Evolutionary conservation across 2,329 filamentous ascomycete species (phyloP).

Genomic region (Exophiala mesophila): DNA sequence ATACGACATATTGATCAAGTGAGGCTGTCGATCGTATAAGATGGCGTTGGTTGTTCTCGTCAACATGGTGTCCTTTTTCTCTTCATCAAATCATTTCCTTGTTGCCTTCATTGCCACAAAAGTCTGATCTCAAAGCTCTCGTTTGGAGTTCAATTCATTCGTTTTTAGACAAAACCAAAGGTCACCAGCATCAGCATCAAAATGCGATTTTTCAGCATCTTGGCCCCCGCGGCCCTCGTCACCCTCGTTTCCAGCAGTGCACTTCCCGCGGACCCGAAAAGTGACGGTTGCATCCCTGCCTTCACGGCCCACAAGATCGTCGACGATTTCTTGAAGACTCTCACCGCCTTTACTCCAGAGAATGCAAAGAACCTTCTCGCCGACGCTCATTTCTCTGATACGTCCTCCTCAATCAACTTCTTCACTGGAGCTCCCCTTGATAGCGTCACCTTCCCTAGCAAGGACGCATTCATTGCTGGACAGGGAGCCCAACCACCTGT

Average conservation of each 20-base stretch:
- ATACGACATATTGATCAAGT: no score
- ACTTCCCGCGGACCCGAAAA: background rate
- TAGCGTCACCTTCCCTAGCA: slow-evolving; percentile 1
- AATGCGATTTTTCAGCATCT: background rate
- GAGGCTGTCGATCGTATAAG: no score
- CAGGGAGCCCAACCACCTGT: slow-evolving; percentile 3
- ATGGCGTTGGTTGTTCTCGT: no score
- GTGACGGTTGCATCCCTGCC: slow-evolving; percentile 1
- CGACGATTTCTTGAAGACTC: background rate
- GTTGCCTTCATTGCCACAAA: no score
- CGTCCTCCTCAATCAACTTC: slow-evolving; percentile 2
- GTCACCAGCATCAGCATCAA: no score
- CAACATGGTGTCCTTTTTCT: no score
- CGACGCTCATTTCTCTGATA: slow-evolving; percentile 21
- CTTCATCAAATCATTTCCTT: no score
- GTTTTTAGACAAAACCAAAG: no score
- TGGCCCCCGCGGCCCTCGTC: background rate
- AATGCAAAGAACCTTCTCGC: slow-evolving; percentile 25
- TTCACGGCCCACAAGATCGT: background rate
- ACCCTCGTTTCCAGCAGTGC: background rate
- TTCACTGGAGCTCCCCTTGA: slow-evolving; percentile 1
- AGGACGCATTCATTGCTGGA: slow-evolving; percentile 1
- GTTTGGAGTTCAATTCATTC: no score
- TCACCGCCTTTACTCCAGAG: slow-evolving; percentile 12
- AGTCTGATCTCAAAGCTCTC: no score